Evolutionary conservation across 768 basidiomycete genomes (phyloP).

Genomic region (Russula vinacea): DNA sequence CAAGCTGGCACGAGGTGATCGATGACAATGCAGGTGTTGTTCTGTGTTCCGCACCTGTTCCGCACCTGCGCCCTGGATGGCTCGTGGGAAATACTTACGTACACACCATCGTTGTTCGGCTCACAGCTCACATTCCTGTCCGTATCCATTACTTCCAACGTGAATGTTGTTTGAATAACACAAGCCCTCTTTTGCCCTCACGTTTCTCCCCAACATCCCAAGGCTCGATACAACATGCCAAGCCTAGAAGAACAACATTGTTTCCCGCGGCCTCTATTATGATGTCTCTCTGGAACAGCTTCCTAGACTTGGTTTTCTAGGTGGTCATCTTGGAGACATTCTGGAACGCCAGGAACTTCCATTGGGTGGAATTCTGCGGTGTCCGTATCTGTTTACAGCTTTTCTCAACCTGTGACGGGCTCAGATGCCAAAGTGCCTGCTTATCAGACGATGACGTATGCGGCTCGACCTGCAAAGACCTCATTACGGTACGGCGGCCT

Average conservation of each 20-base stretch:
- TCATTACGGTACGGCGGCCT: neutral
- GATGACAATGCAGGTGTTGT: too few species aligned
- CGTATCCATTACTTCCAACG: too few species aligned
- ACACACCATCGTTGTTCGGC: neutral
- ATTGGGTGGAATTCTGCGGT: neutral
- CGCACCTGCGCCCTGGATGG: too few species aligned
- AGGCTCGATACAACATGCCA: neutral
- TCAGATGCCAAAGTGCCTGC: neutral
- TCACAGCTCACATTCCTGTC: too few species aligned
- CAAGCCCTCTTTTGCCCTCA: neutral
- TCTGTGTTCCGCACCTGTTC: too few species aligned
- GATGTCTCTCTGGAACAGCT: neutral
- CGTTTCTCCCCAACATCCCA: neutral
- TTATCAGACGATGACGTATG: slow-evolving; percentile 26
- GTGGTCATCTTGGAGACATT: neutral
- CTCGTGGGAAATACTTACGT: neutral
- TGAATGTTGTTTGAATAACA: neutral
- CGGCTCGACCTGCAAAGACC: slow-evolving; percentile 11
- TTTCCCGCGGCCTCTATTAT: neutral
- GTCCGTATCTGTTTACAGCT: neutral
- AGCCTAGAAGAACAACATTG: neutral
- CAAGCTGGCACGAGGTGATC: too few species aligned
- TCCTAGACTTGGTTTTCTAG: neutral
- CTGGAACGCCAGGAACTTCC: slow-evolving; percentile 1
- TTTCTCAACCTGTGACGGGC: neutral